phyloP scores from a whole-genome alignment of 1,139 yeast species.

The Debaryomycetaceae sp. region DNA sequence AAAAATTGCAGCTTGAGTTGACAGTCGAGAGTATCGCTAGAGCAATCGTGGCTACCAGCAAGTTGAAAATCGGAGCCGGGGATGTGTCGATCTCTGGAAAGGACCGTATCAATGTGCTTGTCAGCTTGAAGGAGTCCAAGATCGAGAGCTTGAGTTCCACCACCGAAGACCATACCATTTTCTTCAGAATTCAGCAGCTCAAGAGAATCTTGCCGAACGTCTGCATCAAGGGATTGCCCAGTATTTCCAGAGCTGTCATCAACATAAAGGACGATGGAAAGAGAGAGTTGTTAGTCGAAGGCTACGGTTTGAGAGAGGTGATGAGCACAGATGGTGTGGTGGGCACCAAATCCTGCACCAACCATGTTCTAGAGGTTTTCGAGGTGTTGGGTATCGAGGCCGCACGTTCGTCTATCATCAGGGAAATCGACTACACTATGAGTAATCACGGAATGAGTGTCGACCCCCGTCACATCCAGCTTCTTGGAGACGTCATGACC shows the following conservation, averaged over 20 bases:
- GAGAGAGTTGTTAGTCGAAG: constrained; percentile 92
- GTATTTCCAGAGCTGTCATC: constrained; percentile 92
- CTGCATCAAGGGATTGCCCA: constrained; percentile 90
- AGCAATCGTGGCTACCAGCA: constrained; percentile 83
- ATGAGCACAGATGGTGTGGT: constrained; percentile 98
- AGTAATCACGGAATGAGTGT: constrained; percentile 99
- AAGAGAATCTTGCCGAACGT: constrained; percentile 82
- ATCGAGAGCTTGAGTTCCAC: constrained; percentile 26
- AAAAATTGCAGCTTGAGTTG: constrained; percentile 83
- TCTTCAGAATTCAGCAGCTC: constrained; percentile 85
- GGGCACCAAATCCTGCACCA: constrained; percentile 82
- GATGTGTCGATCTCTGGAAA: constrained; percentile 71
- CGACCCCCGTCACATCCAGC: constrained; percentile 98
- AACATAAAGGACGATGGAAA: constrained; percentile 85
- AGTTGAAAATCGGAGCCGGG: constrained; percentile 72
- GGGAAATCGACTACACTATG: constrained; percentile 97
- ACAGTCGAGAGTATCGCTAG: constrained; percentile 80
- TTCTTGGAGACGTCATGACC: constrained; percentile 97
- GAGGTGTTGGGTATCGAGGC: constrained; percentile 97
- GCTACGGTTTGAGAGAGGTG: constrained; percentile 92
- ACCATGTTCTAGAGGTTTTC: constrained; percentile 88
- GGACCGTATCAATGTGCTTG: constrained; percentile 74
- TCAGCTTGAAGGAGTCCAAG: constrained; percentile 53
- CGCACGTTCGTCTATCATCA: constrained; percentile 87
- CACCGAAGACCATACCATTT: constrained; percentile 49